A percentile compares a stretch with the other conserved stretches of the same genome.
phyloP scores from a whole-genome alignment of 192 early-diverging fungal genomes.

The Umbelopsis sp. region DNA sequence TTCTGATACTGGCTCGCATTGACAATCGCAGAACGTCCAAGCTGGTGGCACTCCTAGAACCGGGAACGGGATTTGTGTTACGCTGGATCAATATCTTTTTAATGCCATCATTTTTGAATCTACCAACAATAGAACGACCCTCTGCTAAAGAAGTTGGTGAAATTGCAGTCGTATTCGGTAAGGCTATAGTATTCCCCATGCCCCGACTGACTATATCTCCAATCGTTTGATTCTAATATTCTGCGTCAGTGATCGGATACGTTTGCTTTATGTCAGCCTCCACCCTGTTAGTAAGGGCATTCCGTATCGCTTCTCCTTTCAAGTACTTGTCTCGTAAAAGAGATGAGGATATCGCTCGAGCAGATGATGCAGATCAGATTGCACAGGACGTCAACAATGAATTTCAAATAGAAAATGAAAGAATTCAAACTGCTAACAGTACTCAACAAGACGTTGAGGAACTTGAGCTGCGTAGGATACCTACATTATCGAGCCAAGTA shows the following conservation, averaged over 20 bases:
- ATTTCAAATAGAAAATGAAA: background rate
- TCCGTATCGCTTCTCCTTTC: conserved; percentile 16
- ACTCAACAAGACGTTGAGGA: background rate
- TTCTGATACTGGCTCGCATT: background rate
- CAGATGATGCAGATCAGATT: background rate
- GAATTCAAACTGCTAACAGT: background rate
- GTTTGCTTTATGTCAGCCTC: conserved; percentile 8
- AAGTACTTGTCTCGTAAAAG: conserved; percentile 14
- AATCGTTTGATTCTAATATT: background rate
- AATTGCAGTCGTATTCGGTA: conserved; percentile 20
- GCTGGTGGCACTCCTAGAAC: conserved; percentile 5
- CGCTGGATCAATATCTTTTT: conserved; percentile 23
- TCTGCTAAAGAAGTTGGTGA: conserved; percentile 20
- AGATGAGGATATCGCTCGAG: background rate
- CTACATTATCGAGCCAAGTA: background rate
- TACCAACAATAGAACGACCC: conserved; percentile 10
- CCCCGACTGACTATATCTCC: background rate
- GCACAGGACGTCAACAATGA: conserved; percentile 4
- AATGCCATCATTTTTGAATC: conserved; percentile 13
- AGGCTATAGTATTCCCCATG: background rate
- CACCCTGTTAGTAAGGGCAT: background rate
- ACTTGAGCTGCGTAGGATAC: background rate
- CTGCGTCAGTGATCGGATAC: background rate
- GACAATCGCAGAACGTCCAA: conserved; percentile 5
- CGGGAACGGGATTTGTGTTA: conserved; percentile 18